Percentiles rank a stretch among this genome's conserved stretches.
Evolutionary conservation across 2,329 filamentous ascomycete genomes (phyloP).

Genomic region (Colletotrichum salicis): DNA sequence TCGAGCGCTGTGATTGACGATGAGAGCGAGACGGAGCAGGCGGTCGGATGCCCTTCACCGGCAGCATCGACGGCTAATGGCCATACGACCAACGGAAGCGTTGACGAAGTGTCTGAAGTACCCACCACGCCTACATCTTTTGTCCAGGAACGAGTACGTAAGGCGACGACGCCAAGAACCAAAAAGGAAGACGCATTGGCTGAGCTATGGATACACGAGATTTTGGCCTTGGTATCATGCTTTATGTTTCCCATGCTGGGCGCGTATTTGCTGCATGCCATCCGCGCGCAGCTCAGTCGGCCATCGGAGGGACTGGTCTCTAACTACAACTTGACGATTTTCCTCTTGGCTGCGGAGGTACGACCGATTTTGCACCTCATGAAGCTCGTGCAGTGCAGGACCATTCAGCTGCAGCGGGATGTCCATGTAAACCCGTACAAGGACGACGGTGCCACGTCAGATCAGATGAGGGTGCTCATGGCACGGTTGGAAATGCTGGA

Average conservation of each 20-base stretch:
- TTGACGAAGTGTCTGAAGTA: conserved; percentile 40
- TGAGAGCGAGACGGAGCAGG: conserved; percentile 55
- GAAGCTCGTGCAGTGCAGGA: conserved; percentile 81
- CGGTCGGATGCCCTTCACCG: conserved; percentile 25
- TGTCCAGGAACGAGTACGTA: conserved; percentile 36
- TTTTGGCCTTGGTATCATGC: conserved; percentile 79
- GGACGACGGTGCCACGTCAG: conserved; percentile 42
- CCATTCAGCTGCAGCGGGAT: conserved; percentile 81
- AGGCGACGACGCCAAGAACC: conserved; percentile 15
- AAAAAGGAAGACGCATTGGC: conserved; percentile 56
- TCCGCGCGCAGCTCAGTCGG: conserved; percentile 82
- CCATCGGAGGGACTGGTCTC: conserved; percentile 89
- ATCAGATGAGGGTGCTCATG: conserved; percentile 66
- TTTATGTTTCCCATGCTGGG: conserved; percentile 82
- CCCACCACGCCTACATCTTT: conserved; percentile 50
- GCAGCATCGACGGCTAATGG: conserved; percentile 20
- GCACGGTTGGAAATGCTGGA: conserved; percentile 78
- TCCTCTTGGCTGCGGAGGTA: conserved; percentile 86
- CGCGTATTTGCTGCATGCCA: conserved; percentile 85
- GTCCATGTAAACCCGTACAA: conserved; percentile 66
- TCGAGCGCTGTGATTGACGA: conserved; percentile 55
- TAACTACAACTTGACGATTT: conserved; percentile 92
- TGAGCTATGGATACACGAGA: conserved; percentile 80
- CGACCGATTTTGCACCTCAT: conserved; percentile 85
- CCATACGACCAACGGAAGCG: conserved; percentile 28